Evolutionary conservation across 345 rosid genomes (phyloP), one percentile per base, ranked within the genome.

Genomic region (Dimocarpus longan): DNA sequence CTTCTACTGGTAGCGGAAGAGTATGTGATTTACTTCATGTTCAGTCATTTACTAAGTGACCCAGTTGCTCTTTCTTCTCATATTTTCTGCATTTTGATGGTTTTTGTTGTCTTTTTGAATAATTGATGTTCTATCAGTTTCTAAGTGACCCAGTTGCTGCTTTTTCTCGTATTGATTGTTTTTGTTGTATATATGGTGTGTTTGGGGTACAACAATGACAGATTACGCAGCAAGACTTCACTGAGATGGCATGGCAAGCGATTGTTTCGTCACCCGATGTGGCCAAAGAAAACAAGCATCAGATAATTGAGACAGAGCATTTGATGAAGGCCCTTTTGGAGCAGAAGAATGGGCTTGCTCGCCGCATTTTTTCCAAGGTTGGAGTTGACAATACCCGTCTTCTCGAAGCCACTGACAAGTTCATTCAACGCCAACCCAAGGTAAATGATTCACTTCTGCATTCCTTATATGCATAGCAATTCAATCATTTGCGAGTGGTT

Each of bases 221-320:
- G 99, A 92, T 94, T 28, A 89, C 97, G 4, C 99, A 94, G 74
- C 97, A 94, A 84, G 98, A 97, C 40, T 97, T 93, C 67, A 97
- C 99, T 5, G 99, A 94, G 40, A 92, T 97, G 99, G 99, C 98
- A 21, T 97, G 99, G 99, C 99, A 97, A 89, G 96, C 91, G 24
- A 89, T 97, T 80, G 97, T 97, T 73, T 94, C 95, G 1, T 97
- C 96, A 0, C 98, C 96, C 5, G 98, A 97, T 71, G 93, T 97
- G 21, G 99, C 99, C 0, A 97, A 91, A 43, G 98, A 92, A 83
- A 93, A 94, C 75, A 97, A 94, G 88, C 98, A 97, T 76, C 99
- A 94, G 87, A 97, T 94, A 64, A 98, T 97, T 78, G 99, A 97
- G 90, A 97, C 99, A 0, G 98, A 97, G 80, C 99, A 97, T 84